Evolutionary conservation across 2,329 filamentous ascomycete species (phyloP).

Genomic region (Verticillium dahliae): DNA sequence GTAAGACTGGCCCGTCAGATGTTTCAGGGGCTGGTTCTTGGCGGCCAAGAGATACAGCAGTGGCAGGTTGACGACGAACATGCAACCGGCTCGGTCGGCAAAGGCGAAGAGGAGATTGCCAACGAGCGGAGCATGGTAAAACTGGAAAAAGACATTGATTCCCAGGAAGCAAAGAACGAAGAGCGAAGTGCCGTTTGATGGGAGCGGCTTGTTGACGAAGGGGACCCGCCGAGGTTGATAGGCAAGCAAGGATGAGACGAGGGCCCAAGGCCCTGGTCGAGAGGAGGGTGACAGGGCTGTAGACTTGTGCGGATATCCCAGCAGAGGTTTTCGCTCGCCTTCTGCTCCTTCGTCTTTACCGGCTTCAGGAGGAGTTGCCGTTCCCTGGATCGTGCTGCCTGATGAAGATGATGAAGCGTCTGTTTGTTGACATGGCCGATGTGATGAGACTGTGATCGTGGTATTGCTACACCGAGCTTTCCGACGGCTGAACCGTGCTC

Average conservation of each 20-base stretch:
- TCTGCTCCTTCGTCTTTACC: conserved; percentile 19
- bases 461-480: neutral
- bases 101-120: conserved; percentile 48
- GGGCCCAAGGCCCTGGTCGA: neutral
- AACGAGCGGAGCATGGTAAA: conserved; percentile 43
- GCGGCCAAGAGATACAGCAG: conserved; percentile 57
- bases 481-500: neutral
- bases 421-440: neutral
- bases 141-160: conserved; percentile 51
- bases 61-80: conserved; percentile 43
- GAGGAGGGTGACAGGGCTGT: neutral
- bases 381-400: conserved; percentile 23
- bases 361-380: conserved; percentile 14
- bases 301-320: conserved; percentile 6
- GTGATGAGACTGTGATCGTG: neutral
- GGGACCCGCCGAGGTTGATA: conserved; percentile 53
- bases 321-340: conserved; percentile 27
- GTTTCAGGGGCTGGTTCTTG: conserved; percentile 58
- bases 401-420: conserved; percentile 20
- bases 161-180: conserved; percentile 42
- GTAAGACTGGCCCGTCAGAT: conserved; percentile 58
- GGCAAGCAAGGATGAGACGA: conserved; percentile 28
- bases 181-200: conserved; percentile 49
- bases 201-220: conserved; percentile 48
- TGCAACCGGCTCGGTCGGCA: conserved; percentile 48